phyloP scores from a whole-genome alignment of 2,329 filamentous ascomycete genomes.

The Paracoccidioides brasiliensis region DNA sequence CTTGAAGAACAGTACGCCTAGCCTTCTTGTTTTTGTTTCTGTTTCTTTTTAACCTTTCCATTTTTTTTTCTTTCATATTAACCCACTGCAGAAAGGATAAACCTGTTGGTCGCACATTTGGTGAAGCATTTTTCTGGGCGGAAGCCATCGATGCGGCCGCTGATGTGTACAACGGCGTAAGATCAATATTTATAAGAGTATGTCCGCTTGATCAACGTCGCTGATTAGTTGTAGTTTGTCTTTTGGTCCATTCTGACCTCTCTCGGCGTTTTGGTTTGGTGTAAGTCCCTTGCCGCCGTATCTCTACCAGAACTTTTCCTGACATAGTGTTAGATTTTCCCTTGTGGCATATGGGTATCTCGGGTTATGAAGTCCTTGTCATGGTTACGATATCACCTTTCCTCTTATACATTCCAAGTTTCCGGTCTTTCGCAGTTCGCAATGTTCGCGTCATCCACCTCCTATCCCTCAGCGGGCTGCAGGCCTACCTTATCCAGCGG shows the following conservation, averaged over 20 bases:
- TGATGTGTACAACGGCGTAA: conserved; percentile 82
- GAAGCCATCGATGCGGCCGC: conserved; percentile 69
- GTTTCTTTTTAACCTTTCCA: conserved; percentile 13
- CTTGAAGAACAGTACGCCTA: conserved; percentile 61
- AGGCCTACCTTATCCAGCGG: conserved; percentile 62
- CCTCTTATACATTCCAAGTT: conserved; percentile 55
- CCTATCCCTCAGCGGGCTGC: conserved; percentile 61
- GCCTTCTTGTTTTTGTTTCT: conserved; percentile 16
- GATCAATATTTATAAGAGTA: conserved; percentile 18
- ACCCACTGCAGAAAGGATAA: conserved; percentile 53
- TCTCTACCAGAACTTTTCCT: neutral
- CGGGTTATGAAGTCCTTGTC: conserved; percentile 82
- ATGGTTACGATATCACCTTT: conserved; percentile 73
- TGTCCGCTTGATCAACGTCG: conserved; percentile 5
- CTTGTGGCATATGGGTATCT: conserved; percentile 98
- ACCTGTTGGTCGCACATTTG: conserved; percentile 56
- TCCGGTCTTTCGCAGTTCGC: conserved; percentile 55
- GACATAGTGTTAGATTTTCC: conserved; percentile 58
- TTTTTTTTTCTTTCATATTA: neutral
- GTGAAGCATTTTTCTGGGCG: conserved; percentile 57
- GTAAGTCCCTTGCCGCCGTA: conserved; percentile 40
- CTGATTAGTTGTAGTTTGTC: conserved; percentile 50
- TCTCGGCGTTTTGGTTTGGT: conserved; percentile 83
- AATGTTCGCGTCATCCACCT: conserved; percentile 62
- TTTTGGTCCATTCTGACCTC: conserved; percentile 95